Evolutionary conservation across 371 early-diverging fungal genomes (phyloP).

Genomic region (Chytridiales sp.): DNA sequence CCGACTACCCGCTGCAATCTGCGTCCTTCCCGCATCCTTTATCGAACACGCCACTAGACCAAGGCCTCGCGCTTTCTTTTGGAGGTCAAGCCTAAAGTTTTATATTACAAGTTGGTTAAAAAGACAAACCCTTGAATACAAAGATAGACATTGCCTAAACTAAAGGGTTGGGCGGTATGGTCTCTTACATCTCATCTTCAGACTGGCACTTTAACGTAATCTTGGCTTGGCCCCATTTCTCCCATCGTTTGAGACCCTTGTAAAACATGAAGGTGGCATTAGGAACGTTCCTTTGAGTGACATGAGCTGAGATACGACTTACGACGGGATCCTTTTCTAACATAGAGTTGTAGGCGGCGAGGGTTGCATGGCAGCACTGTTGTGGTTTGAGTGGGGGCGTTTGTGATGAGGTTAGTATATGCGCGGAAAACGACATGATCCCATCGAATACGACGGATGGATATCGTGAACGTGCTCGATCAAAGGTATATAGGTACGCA

Average conservation of each 20-base stretch:
- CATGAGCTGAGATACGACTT: not conserved
- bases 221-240: constrained; percentile 80
- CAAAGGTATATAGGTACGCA: too few species aligned
- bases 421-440: too few species aligned
- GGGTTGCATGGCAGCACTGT: constrained; percentile 89
- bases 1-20: constrained; percentile 91
- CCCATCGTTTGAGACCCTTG: constrained; percentile 64
- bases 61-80: constrained; percentile 64
- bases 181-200: constrained; percentile 82
- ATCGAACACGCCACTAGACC: constrained; percentile 82
- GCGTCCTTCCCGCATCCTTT: constrained; percentile 96
- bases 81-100: constrained; percentile 62
- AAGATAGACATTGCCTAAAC: not conserved
- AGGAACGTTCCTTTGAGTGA: not conserved
- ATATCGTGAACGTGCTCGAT: too few species aligned
- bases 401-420: too few species aligned
- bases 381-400: too few species aligned
- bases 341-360: constrained; percentile 58
- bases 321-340: constrained; percentile 12
- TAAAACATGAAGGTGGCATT: not conserved
- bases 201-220: constrained; percentile 74
- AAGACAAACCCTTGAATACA: not conserved
- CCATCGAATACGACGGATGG: too few species aligned
- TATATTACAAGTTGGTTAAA: constrained; percentile 4
- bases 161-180: too few species aligned